These are phyloP conservation scores for Astrothelium macrocarpum DNA, from an alignment of 495 filamentous ascomycete genomes.

Conservation along the genomic window DNA sequence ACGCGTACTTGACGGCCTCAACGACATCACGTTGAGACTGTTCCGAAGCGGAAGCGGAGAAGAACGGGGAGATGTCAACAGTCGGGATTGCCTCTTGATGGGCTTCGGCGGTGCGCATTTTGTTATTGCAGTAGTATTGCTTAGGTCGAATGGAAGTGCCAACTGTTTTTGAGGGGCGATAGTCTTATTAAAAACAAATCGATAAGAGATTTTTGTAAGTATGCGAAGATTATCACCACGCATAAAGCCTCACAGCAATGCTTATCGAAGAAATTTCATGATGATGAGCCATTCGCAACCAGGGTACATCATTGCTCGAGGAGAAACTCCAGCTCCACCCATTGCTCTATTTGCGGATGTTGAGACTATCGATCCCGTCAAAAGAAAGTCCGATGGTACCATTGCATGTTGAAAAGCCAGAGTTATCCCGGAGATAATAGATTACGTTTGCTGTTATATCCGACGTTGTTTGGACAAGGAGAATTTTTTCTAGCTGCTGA, in stretches of 20 bases:
- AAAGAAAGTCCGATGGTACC: neutral
- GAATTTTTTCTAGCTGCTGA: too few relatives aligned
- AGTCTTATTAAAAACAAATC: neutral
- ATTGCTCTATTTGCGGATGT: neutral
- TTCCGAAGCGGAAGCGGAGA: neutral
- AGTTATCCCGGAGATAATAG: neutral
- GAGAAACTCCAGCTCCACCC: neutral
- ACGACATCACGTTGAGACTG: conserved; percentile 21
- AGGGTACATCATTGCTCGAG: neutral
- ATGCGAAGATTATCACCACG: neutral
- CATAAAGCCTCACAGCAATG: neutral
- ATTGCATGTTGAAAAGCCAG: neutral
- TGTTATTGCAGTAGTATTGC: neutral
- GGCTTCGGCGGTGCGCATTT: neutral
- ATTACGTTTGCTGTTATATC: too few relatives aligned
- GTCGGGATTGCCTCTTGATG: conserved; percentile 33
- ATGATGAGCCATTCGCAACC: neutral
- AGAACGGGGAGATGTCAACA: conserved; percentile 16
- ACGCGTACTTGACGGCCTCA: conserved; percentile 28
- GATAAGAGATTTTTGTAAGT: neutral
- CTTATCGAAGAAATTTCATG: neutral
- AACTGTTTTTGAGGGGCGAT: neutral
- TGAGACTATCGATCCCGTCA: neutral
- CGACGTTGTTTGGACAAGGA: too few relatives aligned
- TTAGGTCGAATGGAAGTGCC: neutral